phyloP scores from a whole-genome alignment of 2,329 filamentous ascomycete genomes.

The Alternaria solani region DNA sequence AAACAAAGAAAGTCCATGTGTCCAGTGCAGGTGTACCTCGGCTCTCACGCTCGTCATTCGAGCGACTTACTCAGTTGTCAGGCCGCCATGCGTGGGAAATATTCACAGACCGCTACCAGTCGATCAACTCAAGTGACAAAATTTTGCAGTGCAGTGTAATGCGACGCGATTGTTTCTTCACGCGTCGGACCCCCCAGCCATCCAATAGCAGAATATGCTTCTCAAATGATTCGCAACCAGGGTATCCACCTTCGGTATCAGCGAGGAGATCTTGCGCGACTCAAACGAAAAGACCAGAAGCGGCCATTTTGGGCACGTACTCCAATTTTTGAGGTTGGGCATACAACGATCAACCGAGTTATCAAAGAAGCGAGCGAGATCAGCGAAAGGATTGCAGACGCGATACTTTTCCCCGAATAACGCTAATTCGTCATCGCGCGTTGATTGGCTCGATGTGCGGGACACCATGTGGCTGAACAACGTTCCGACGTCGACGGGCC shows the following conservation, averaged over 20 bases:
- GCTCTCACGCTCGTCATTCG: not conserved
- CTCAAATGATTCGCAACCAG: not conserved
- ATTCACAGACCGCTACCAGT: not conserved
- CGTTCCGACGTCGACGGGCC: conserved; percentile 19
- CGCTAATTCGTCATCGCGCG: not conserved
- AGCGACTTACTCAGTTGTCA: not conserved
- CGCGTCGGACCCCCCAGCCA: not conserved
- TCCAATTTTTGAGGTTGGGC: conserved; percentile 11
- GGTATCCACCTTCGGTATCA: conserved; percentile 1
- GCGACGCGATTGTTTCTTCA: not conserved
- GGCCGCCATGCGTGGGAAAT: not conserved
- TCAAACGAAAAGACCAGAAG: not conserved
- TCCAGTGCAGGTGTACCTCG: not conserved
- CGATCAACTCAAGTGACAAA: not conserved
- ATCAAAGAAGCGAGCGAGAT: conserved; percentile 16
- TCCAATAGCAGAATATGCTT: not conserved
- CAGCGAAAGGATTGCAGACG: conserved; percentile 10
- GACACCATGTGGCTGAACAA: conserved; percentile 10
- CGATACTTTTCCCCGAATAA: conserved; percentile 4
- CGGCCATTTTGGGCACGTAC: conserved; percentile 1
- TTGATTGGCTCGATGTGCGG: conserved; percentile 16
- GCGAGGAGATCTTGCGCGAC: not conserved
- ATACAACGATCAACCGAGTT: conserved; percentile 9
- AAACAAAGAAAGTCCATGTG: not conserved
- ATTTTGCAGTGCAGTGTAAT: not conserved